phyloP scores from a whole-genome alignment of 1,284 basidiomycete genomes.

The Moniliophthora roreri region DNA sequence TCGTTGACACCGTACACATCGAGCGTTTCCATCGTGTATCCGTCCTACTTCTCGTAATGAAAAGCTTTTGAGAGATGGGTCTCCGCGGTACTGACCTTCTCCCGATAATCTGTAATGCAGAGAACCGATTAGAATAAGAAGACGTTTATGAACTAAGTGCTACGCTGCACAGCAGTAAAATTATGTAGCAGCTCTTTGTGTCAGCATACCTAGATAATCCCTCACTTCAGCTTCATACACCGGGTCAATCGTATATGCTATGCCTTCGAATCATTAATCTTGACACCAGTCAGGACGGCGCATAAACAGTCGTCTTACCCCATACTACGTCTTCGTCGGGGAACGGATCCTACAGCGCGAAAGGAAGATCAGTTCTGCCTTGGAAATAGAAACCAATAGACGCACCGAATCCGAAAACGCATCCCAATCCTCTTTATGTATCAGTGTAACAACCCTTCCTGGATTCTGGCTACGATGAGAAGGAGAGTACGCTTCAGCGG shows the following conservation, averaged over 20 bases:
- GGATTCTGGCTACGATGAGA: slow-evolving; percentile 48
- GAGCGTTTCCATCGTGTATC: slow-evolving; percentile 69
- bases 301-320: slow-evolving; percentile 47
- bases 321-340: slow-evolving; percentile 81
- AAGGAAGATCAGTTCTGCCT: neutral
- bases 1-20: slow-evolving; percentile 58
- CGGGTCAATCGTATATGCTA: slow-evolving; percentile 85
- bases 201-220: slow-evolving; percentile 71
- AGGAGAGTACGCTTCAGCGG: neutral
- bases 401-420: slow-evolving; percentile 62
- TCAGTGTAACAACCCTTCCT: slow-evolving; percentile 84
- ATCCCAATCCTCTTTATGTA: slow-evolving; percentile 86
- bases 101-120: slow-evolving; percentile 82
- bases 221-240: slow-evolving; percentile 70
- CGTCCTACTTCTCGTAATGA: slow-evolving; percentile 46
- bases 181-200: no score
- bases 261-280: slow-evolving; percentile 38
- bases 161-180: no score
- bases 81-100: slow-evolving; percentile 59
- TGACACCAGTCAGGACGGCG: neutral
- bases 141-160: no score
- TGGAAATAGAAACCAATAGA: neutral
- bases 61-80: neutral
- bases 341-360: slow-evolving; percentile 60
- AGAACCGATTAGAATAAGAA: no score